Percentiles rank a stretch among this genome's conserved stretches.
Conservation (phyloP, 1,284 basidiomycete genomes). For the Cutaneotrichosporon cyanovorans region DNA sequence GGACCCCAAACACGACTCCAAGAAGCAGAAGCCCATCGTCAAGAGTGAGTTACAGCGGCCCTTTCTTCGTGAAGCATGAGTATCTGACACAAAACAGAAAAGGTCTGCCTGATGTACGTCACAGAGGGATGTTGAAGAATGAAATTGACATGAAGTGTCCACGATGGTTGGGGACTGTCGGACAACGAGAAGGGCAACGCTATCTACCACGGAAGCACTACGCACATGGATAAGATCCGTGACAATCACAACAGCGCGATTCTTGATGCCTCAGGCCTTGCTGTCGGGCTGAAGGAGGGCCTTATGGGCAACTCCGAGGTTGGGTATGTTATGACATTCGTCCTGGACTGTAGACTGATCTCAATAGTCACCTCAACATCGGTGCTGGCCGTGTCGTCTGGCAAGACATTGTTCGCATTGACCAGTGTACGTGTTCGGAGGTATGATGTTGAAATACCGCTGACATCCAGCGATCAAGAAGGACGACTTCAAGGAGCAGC, state of each 20-base stretch:
- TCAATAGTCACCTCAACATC: constrained; percentile 72
- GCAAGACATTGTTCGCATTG: constrained; percentile 91
- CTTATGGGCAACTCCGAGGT: constrained; percentile 95
- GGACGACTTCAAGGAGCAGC: constrained; percentile 70
- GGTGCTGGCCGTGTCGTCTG: constrained; percentile 86
- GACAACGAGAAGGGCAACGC: constrained; percentile 73
- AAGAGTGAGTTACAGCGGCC: constrained; percentile 7
- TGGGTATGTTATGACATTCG: constrained; percentile 52
- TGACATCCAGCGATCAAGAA: constrained; percentile 66
- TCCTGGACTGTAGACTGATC: not conserved
- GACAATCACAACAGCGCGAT: constrained; percentile 64
- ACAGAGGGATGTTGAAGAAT: not conserved
- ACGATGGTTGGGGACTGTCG: constrained; percentile 85
- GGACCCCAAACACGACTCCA: constrained; percentile 17
- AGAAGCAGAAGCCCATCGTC: constrained; percentile 18
- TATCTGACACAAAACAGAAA: constrained; percentile 52
- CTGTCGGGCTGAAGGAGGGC: constrained; percentile 80
- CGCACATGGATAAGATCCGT: constrained; percentile 77
- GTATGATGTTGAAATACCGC: not conserved
- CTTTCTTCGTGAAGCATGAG: not conserved
- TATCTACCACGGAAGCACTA: constrained; percentile 70
- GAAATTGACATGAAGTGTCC: constrained; percentile 58
- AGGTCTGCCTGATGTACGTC: constrained; percentile 80
- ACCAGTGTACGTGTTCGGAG: constrained; percentile 51
- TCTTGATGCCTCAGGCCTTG: constrained; percentile 73